Conservation (phyloP, 1,284 basidiomycete species). For the Cryptococcus sp. region DNA sequence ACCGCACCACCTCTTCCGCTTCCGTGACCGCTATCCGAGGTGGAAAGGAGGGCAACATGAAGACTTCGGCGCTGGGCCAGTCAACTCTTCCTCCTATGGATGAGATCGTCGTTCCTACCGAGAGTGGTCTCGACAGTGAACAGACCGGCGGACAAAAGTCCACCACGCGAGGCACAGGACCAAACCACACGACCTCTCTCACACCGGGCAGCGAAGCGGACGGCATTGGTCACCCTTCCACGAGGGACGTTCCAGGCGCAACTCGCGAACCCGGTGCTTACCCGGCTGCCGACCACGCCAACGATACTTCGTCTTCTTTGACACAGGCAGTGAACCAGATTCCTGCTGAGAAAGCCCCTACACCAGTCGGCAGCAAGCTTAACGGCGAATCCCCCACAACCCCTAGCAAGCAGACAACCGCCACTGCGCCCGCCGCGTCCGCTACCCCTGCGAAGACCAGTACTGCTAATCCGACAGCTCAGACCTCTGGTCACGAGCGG, state of each 20-base stretch:
- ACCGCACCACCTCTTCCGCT: conserved; percentile 37
- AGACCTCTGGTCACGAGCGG: conserved; percentile 10
- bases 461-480: conserved; percentile 6
- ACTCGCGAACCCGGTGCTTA: conserved; percentile 28
- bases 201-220: conserved; percentile 29
- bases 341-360: not conserved
- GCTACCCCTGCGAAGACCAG: conserved; percentile 1
- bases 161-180: conserved; percentile 11
- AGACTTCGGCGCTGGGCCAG: conserved; percentile 11
- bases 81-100: conserved; percentile 6
- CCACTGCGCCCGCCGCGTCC: not conserved
- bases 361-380: not conserved
- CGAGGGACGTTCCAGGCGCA: conserved; percentile 20
- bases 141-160: conserved; percentile 8
- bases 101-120: not conserved
- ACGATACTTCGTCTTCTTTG: not conserved
- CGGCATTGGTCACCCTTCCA: conserved; percentile 36
- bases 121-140: not conserved
- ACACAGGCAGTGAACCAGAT: not conserved
- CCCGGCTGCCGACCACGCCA: conserved; percentile 22
- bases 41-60: conserved; percentile 36
- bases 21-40: conserved; percentile 48
- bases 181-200: conserved; percentile 12
- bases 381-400: not conserved
- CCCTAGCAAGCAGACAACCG: not conserved